These are phyloP conservation scores for Flammula alnicola DNA, from an alignment of 1,284 basidiomycete species.

Conservation along the genomic window DNA sequence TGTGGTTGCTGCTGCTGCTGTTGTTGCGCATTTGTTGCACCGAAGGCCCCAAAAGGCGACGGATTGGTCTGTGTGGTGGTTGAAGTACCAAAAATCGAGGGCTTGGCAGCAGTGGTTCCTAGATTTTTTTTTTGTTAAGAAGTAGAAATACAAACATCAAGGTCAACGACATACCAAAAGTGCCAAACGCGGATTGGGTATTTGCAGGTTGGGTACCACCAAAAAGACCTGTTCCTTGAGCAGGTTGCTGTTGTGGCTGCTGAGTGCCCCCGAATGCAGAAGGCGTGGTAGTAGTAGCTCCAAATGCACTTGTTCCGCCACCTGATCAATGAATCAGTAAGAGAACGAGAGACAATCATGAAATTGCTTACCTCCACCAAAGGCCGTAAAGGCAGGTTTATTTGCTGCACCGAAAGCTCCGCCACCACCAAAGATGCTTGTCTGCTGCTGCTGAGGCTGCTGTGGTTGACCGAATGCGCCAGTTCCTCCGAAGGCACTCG, in stretches of 20 bases:
- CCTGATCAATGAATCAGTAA: constrained; percentile 25
- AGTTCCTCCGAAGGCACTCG: constrained; percentile 36
- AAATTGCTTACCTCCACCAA: constrained; percentile 45
- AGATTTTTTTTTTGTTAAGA: not conserved
- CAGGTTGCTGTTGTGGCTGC: constrained; percentile 17
- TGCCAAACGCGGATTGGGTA: constrained; percentile 4
- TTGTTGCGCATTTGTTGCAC: constrained; percentile 32
- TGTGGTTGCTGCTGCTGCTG: constrained; percentile 37
- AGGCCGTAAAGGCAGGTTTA: constrained; percentile 45
- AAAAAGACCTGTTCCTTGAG: constrained; percentile 20
- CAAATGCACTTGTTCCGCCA: constrained; percentile 35
- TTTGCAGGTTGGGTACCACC: constrained; percentile 4
- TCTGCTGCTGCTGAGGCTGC: constrained; percentile 26
- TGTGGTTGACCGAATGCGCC: constrained; percentile 45
- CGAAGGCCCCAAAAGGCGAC: constrained; percentile 29
- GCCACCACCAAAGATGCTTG: constrained; percentile 35
- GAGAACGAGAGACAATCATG: not conserved
- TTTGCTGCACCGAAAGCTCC: constrained; percentile 43
- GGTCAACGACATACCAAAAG: constrained; percentile 1
- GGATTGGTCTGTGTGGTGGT: constrained; percentile 23
- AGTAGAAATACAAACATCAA: too few relatives aligned
- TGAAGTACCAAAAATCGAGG: constrained; percentile 32
- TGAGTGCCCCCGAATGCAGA: constrained; percentile 24
- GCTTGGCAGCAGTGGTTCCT: constrained; percentile 25
- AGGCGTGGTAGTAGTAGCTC: constrained; percentile 22